phyloP scores from a whole-genome alignment of 495 filamentous ascomycete genomes.

The Talaromyces adpressus region DNA sequence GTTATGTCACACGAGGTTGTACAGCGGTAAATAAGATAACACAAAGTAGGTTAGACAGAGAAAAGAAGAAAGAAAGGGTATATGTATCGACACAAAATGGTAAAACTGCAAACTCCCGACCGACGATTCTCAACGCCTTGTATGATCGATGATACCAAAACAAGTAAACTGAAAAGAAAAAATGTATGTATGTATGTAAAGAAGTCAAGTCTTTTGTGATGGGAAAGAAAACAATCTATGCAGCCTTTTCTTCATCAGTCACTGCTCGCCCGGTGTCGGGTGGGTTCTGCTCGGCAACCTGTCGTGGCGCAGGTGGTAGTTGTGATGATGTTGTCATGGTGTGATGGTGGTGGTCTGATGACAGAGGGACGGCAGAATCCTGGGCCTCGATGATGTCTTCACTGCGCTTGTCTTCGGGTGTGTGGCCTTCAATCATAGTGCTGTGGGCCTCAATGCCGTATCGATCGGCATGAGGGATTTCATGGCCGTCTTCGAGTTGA shows the following conservation, averaged over 20 bases:
- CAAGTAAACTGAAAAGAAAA: not conserved
- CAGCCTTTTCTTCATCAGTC: slow-evolving; percentile 5
- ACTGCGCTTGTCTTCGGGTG: slow-evolving; percentile 36
- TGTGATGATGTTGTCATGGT: slow-evolving; percentile 3
- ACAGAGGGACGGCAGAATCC: not conserved
- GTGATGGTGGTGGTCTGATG: slow-evolving; percentile 5
- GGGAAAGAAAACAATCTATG: not conserved
- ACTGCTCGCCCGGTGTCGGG: slow-evolving; percentile 2
- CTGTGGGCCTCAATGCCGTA: slow-evolving; percentile 79
- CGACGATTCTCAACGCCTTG: not conserved
- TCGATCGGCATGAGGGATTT: slow-evolving; percentile 60
- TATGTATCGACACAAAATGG: slow-evolving; percentile 3
- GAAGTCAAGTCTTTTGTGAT: not conserved
- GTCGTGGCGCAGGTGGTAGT: slow-evolving; percentile 24
- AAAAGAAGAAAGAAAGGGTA: not conserved
- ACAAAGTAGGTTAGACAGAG: not conserved
- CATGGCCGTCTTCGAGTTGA: slow-evolving; percentile 52
- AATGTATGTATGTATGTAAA: not conserved
- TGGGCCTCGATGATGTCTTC: slow-evolving; percentile 32
- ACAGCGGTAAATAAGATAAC: not conserved
- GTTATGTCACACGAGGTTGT: not conserved
- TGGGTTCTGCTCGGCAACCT: slow-evolving; percentile 25
- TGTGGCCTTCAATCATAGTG: slow-evolving; percentile 58
- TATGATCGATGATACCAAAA: slow-evolving; percentile 1
- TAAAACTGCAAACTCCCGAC: slow-evolving; percentile 1